Percentiles rank a stretch among this genome's conserved stretches.
Evolutionary conservation across 805 yeast genomes (phyloP).

Genomic region (Lipomyces sp.): DNA sequence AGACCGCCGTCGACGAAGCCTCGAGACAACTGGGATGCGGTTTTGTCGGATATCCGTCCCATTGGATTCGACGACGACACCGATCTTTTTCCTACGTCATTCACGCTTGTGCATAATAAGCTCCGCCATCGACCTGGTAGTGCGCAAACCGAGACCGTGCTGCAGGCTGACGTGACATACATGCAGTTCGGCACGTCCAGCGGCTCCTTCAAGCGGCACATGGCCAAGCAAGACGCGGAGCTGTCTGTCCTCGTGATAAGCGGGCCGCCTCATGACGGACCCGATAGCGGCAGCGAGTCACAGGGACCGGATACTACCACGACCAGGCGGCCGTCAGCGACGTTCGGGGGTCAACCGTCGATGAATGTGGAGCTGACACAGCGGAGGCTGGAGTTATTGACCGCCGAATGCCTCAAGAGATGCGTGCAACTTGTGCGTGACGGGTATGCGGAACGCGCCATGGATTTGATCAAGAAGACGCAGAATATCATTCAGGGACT

Average conservation of each 20-base stretch:
- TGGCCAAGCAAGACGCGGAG: conserved; percentile 3
- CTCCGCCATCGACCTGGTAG: background rate
- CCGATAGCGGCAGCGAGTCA: background rate
- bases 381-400: conserved; percentile 19
- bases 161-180: conserved; percentile 2
- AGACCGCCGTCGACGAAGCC: background rate
- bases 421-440: conserved; percentile 7
- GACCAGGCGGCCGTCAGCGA: background rate
- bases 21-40: conserved; percentile 18
- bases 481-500: conserved; percentile 10
- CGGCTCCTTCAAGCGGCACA: conserved; percentile 3
- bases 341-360: background rate
- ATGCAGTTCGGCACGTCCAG: conserved; percentile 1
- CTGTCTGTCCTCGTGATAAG: conserved; percentile 1
- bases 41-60: conserved; percentile 10
- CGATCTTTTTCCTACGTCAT: background rate
- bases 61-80: conserved; percentile 1
- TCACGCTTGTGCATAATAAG: background rate
- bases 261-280: background rate
- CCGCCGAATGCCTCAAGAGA: conserved; percentile 9
- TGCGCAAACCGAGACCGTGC: background rate
- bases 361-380: conserved; percentile 10
- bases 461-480: conserved; percentile 2
- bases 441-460: conserved; percentile 11
- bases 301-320: background rate